These are phyloP conservation scores for Taphrina deformans DNA, from an alignment of 1,139 yeast species.

Conservation along the genomic window DNA sequence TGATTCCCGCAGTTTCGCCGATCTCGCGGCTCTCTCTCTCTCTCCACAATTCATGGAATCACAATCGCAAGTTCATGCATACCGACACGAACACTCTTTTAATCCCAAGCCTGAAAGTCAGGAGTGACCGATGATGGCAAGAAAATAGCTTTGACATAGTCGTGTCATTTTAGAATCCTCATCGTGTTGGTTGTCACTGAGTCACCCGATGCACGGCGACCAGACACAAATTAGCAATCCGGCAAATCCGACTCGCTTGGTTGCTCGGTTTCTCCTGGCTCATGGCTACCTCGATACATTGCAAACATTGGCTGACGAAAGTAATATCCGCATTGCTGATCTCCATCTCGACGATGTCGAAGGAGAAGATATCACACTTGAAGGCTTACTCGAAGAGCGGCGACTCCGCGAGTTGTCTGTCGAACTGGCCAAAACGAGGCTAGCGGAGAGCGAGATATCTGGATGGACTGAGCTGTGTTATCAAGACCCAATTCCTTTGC, in stretches of 20 bases:
- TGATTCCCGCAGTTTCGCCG: neutral
- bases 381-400: conserved; percentile 16
- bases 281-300: conserved; percentile 25
- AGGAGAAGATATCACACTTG: conserved; percentile 22
- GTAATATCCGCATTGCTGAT: conserved; percentile 9
- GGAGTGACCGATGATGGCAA: too few relatives aligned
- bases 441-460: conserved; percentile 10
- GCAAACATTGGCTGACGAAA: conserved; percentile 20
- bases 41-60: neutral
- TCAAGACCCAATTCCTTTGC: neutral
- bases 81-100: too few relatives aligned
- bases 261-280: conserved; percentile 17
- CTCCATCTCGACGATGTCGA: conserved; percentile 1
- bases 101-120: too few relatives aligned
- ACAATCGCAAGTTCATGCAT: too few relatives aligned
- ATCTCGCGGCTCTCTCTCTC: neutral
- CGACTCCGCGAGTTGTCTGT: conserved; percentile 17
- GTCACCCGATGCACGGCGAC: neutral
- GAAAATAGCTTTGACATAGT: too few relatives aligned
- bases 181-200: too few relatives aligned
- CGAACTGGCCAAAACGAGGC: conserved; percentile 20
- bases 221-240: neutral
- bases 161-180: too few relatives aligned
- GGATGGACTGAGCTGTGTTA: conserved; percentile 10
- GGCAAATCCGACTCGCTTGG: conserved; percentile 11